A percentile compares a stretch with the other conserved stretches of the same genome.
phyloP scores from a whole-genome alignment of 2,329 filamentous ascomycete species.

The Aspergillus tanneri region DNA sequence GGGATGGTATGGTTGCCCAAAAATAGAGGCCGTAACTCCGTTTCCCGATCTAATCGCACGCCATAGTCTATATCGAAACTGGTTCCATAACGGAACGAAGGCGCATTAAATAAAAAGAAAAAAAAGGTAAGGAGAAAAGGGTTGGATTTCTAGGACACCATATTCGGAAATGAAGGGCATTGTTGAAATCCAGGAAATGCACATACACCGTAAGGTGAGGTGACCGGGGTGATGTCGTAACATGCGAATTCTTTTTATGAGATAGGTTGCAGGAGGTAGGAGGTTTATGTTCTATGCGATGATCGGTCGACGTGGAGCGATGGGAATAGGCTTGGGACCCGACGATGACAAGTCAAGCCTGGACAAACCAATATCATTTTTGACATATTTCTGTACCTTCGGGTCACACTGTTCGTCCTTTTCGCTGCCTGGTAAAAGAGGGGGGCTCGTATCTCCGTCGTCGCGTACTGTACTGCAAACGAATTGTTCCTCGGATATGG shows the following conservation, averaged over 20 bases:
- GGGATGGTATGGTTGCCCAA: slow-evolving; percentile 8
- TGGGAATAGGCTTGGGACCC: slow-evolving; percentile 40
- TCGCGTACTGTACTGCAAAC: slow-evolving; percentile 41
- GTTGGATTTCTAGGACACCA: slow-evolving; percentile 4
- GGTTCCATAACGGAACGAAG: slow-evolving; percentile 9
- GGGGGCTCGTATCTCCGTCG: slow-evolving; percentile 29
- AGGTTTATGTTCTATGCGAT: slow-evolving; percentile 30
- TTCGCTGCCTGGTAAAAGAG: slow-evolving; percentile 21
- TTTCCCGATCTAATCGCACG: slow-evolving; percentile 19
- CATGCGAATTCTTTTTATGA: background rate
- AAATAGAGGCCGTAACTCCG: slow-evolving; percentile 21
- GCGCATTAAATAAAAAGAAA: slow-evolving; percentile 3
- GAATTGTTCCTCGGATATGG: slow-evolving; percentile 44
- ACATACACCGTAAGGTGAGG: background rate
- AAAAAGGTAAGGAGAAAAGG: slow-evolving; percentile 5
- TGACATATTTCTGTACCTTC: slow-evolving; percentile 24
- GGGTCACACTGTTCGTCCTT: slow-evolving; percentile 22
- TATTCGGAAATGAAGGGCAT: too few relatives aligned
- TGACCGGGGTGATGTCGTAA: background rate
- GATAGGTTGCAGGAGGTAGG: background rate
- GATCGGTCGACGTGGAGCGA: slow-evolving; percentile 36
- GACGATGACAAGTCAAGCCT: slow-evolving; percentile 35
- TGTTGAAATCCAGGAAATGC: background rate
- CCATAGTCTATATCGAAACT: slow-evolving; percentile 26
- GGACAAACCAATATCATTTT: slow-evolving; percentile 34